A percentile compares a stretch with the other conserved stretches of the same genome.
phyloP scores from a whole-genome alignment of 768 basidiomycete species.

The Boletus sp. region DNA sequence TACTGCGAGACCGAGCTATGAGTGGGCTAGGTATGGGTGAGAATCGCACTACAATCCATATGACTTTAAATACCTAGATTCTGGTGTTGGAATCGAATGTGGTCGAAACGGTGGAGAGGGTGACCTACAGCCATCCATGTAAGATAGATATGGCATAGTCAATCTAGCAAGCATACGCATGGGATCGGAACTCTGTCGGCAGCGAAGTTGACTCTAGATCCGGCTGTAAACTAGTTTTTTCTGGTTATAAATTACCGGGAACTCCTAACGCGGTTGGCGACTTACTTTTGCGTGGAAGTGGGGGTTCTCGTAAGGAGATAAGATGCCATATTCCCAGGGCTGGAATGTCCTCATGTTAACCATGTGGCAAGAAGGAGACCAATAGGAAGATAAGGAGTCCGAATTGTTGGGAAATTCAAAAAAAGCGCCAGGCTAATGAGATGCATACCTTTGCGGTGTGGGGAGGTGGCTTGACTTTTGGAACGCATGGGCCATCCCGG shows the following conservation, averaged over 20 bases:
- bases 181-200: conserved; percentile 24
- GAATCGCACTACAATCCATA: not conserved
- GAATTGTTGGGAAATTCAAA: not conserved
- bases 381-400: not conserved
- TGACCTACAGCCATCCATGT: conserved; percentile 10
- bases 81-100: conserved; percentile 30
- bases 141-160: not conserved
- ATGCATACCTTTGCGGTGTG: conserved; percentile 31
- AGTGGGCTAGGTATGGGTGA: conserved; percentile 23
- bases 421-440: not conserved
- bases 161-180: conserved; percentile 18
- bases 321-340: conserved; percentile 34
- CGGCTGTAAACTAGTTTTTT: conserved; percentile 1
- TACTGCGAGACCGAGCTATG: conserved; percentile 17
- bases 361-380: not conserved
- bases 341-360: conserved; percentile 19
- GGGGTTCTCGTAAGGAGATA: conserved; percentile 27
- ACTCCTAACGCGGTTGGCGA: not conserved
- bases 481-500: conserved; percentile 2
- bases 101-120: conserved; percentile 20
- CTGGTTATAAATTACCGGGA: not conserved
- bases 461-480: conserved; percentile 28
- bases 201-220: conserved; percentile 13
- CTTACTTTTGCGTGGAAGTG: conserved; percentile 21
- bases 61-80: conserved; percentile 26